Evolutionary conservation across 2,329 filamentous ascomycete species (phyloP), one percentile per base, ranked within the genome.

Genomic region (Phaeosphaeria sp.): DNA sequence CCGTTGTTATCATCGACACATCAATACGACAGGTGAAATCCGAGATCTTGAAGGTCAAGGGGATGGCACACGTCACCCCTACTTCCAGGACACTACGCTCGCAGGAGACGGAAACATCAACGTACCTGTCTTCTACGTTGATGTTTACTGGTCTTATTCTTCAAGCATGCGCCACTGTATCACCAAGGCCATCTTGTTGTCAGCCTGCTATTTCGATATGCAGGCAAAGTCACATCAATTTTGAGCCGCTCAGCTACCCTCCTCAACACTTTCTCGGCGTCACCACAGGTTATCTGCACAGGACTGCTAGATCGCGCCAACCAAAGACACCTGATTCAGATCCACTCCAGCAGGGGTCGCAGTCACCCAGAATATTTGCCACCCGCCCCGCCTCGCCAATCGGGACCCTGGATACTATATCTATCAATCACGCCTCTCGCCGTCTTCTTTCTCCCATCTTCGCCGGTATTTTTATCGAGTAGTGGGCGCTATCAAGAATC

Each of bases 321-420:
- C 17, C 5, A 43, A 9, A 9, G 20, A 43, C 41, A 22, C 21
- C 21, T 22, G 42, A 6, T 23, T 46, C 9, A 22, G 25, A 25
- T n/a, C 15, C 55, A 44, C 48, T 47, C 10, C 18, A 17, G 25
- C 20, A 43, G 6, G 6, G 33, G 21, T 21, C 51, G 21, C 27
- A 30, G 30, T 49, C 30, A 51, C 49, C 10, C 22, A 15, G 20
- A 22, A 25, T 43, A 25, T 30, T 51, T 20, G 44, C 42, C 22
- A 47, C 47, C 46, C 15, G 27, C 41, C 46, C 41, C 47, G 50
- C 53, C 25, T 30, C 53, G 53, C 47, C 41, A 25, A 50, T 25
- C 25, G 20, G 17, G 11, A 51, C 22, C 33, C 22, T 43, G 15
- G 1, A 30, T 18, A 30, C 43, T 36, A 36, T 33, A 48, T 43